Evolutionary conservation across 2,329 filamentous ascomycete species (phyloP).

Genomic region (Cladosporium phlei): DNA sequence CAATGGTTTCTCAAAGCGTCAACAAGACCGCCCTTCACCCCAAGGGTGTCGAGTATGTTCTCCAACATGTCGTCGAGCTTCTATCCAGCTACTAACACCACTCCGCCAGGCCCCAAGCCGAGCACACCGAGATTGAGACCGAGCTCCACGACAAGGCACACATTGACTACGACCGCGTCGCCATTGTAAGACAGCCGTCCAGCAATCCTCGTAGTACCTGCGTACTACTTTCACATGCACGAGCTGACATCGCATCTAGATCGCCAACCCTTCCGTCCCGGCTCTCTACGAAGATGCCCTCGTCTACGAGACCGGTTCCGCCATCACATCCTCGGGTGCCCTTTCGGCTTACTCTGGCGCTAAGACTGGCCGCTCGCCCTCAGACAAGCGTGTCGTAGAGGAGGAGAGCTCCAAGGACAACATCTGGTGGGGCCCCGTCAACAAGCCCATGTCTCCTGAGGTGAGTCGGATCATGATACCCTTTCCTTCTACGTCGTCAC

Average conservation of each 20-base stretch:
- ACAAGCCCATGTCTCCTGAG: conserved; percentile 96
- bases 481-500: conserved; percentile 1
- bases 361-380: conserved; percentile 94
- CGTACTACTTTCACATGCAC: neutral
- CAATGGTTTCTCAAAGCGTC: conserved; percentile 53
- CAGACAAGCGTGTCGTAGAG: conserved; percentile 96
- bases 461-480: conserved; percentile 54
- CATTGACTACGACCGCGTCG: conserved; percentile 98
- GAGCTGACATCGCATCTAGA: conserved; percentile 36
- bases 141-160: conserved; percentile 95
- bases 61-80: neutral
- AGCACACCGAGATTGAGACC: conserved; percentile 97
- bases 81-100: conserved; percentile 13
- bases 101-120: conserved; percentile 62
- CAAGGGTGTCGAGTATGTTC: conserved; percentile 77
- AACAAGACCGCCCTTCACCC: conserved; percentile 94
- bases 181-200: conserved; percentile 66
- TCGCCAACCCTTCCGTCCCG: conserved; percentile 89
- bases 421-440: conserved; percentile 98
- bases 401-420: conserved; percentile 84
- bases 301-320: conserved; percentile 94
- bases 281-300: conserved; percentile 98
- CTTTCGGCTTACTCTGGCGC: conserved; percentile 96
- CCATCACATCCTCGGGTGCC: conserved; percentile 92
- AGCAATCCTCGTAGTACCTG: no score